These are phyloP conservation scores for Pseudogymnoascus sp. DNA, from an alignment of 2,329 filamentous ascomycete genomes.

Conservation along the genomic window DNA sequence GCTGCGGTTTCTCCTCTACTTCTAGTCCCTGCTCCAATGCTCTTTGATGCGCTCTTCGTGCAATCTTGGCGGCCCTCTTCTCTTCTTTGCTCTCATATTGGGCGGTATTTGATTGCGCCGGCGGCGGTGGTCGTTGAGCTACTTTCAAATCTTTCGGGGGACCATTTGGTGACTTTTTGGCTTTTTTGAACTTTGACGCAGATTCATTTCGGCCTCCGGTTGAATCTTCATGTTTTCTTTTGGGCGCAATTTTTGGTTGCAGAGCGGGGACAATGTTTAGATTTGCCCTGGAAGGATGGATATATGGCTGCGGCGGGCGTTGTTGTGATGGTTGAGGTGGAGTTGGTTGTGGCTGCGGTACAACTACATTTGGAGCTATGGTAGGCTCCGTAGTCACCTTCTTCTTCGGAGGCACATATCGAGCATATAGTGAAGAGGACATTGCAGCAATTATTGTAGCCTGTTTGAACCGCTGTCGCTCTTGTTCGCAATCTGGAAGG, in stretches of 20 bases:
- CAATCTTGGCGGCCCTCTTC: constrained; percentile 16
- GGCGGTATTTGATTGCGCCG: background rate
- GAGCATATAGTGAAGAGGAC: constrained; percentile 14
- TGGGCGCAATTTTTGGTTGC: background rate
- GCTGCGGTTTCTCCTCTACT: background rate
- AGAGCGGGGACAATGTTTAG: background rate
- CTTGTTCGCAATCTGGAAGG: constrained; percentile 3
- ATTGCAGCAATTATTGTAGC: constrained; percentile 5
- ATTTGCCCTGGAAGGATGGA: background rate
- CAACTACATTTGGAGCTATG: constrained; percentile 11
- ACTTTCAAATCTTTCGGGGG: background rate
- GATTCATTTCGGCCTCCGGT: background rate
- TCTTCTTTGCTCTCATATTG: constrained; percentile 15
- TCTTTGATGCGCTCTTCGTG: constrained; percentile 17
- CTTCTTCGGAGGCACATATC: constrained; percentile 28
- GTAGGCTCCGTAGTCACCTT: constrained; percentile 16
- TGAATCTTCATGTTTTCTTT: constrained; percentile 18
- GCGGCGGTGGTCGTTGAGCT: constrained; percentile 14
- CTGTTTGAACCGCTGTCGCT: background rate
- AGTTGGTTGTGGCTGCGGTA: constrained; percentile 2
- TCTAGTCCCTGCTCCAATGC: constrained; percentile 12
- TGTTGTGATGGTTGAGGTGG: constrained; percentile 16
- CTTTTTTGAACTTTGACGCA: background rate
- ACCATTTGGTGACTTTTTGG: constrained; percentile 1
- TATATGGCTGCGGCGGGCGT: background rate